A percentile compares a stretch with the other conserved stretches of the same genome.
These are phyloP conservation scores for Neurospora sp. DNA, from an alignment of 2,329 filamentous ascomycete species.

Conservation along the genomic window DNA sequence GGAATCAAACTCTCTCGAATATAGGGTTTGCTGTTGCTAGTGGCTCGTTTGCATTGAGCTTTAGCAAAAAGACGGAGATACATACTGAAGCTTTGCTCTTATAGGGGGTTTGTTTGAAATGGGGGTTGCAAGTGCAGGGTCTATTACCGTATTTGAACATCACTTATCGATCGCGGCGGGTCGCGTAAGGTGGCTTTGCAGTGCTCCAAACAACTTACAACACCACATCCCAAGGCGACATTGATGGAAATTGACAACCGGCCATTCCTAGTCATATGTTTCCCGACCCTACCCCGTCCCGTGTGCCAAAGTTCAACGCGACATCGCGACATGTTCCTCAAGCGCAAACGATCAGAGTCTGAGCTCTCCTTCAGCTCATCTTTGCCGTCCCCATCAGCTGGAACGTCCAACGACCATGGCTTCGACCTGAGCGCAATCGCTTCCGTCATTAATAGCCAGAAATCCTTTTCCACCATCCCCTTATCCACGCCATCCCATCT, in stretches of 20 bases:
- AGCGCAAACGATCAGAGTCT: constrained; percentile 54
- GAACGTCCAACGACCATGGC: background rate
- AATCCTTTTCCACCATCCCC: constrained; percentile 22
- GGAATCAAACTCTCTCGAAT: background rate
- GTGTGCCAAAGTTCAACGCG: background rate
- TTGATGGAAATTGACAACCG: background rate
- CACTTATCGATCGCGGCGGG: background rate
- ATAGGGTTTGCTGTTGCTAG: background rate
- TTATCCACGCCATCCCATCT: constrained; percentile 34
- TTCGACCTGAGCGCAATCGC: constrained; percentile 23
- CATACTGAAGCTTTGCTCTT: background rate
- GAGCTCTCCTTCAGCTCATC: constrained; percentile 42
- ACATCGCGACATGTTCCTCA: constrained; percentile 37
- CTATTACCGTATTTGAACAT: background rate
- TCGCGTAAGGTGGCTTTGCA: background rate
- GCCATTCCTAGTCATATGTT: background rate
- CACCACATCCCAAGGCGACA: background rate
- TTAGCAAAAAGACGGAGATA: background rate
- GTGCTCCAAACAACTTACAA: background rate
- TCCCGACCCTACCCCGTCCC: background rate
- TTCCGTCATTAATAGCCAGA: constrained; percentile 20
- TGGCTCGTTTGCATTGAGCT: background rate
- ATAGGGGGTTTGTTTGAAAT: background rate
- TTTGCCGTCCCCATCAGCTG: constrained; percentile 28
- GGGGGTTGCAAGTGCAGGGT: background rate